These are phyloP conservation scores for Petasospora fabianii DNA, from an alignment of 1,139 yeast genomes.

Conservation along the genomic window DNA sequence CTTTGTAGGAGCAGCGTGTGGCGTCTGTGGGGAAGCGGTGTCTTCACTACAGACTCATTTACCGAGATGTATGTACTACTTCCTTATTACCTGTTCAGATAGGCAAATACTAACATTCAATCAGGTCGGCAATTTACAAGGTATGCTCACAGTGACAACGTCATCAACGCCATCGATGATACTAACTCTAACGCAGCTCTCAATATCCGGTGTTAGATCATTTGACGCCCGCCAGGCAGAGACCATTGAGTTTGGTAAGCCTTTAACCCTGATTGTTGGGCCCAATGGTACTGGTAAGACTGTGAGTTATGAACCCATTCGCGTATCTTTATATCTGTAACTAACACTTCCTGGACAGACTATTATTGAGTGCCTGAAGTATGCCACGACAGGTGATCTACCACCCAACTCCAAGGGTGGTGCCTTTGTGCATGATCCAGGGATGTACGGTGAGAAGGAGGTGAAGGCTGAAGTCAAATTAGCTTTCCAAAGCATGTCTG, in stretches of 20 bases:
- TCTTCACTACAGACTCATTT: no score
- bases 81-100: no score
- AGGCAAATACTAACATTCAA: conserved; percentile 2
- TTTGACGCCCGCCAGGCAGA: conserved; percentile 81
- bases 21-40: no score
- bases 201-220: conserved; percentile 87
- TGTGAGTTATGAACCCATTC: conserved; percentile 22
- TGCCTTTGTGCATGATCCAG: conserved; percentile 94
- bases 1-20: no score
- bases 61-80: no score
- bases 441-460: conserved; percentile 67
- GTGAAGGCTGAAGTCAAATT: conserved; percentile 89
- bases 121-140: conserved; percentile 24
- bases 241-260: conserved; percentile 85
- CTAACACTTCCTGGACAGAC: conserved; percentile 37
- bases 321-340: not conserved
- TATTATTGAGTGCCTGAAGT: conserved; percentile 87
- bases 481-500: conserved; percentile 74
- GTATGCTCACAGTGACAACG: conserved; percentile 4
- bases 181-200: conserved; percentile 44
- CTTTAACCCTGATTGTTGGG: conserved; percentile 91
- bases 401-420: conserved; percentile 98
- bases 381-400: conserved; percentile 91
- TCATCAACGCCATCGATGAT: not conserved
- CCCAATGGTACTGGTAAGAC: conserved; percentile 99